Percentiles rank a stretch among this genome's conserved stretches.
Conservation (phyloP, 1,284 basidiomycete genomes). For the Clitocybe nebularis region DNA sequence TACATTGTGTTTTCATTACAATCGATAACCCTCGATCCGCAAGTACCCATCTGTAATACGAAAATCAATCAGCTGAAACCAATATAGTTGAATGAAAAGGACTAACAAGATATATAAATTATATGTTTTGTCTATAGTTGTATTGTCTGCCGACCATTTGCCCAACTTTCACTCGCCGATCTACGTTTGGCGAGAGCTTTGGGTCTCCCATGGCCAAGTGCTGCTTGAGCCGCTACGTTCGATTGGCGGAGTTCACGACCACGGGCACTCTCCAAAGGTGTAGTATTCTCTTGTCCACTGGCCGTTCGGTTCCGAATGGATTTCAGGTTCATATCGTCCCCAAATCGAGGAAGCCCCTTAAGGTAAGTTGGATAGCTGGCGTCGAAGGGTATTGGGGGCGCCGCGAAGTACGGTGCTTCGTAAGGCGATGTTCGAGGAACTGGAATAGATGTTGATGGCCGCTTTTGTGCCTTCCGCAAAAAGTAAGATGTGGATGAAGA, state of each 20-base stretch:
- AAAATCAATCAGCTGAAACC: not conserved
- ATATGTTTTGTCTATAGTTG: not conserved
- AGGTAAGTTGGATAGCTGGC: constrained; percentile 2
- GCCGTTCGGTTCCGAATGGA: not conserved
- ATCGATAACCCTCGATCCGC: too few species aligned
- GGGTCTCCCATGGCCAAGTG: constrained; percentile 3
- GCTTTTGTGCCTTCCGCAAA: constrained; percentile 23
- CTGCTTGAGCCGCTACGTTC: constrained; percentile 1
- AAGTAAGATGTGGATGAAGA: constrained; percentile 19
- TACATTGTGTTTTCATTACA: constrained; percentile 10
- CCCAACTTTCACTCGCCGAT: constrained; percentile 17
- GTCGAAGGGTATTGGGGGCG: constrained; percentile 29
- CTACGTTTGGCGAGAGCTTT: constrained; percentile 11
- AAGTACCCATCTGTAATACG: too few species aligned
- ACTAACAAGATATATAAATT: constrained; percentile 1
- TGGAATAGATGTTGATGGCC: constrained; percentile 27
- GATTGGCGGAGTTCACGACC: constrained; percentile 1
- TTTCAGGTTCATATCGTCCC: not conserved
- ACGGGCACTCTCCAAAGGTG: not conserved
- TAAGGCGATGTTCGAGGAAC: constrained; percentile 36
- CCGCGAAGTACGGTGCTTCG: constrained; percentile 38
- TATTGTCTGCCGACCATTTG: constrained; percentile 3
- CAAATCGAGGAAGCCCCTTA: constrained; percentile 1
- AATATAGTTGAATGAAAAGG: too few species aligned
- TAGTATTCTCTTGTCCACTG: not conserved